These are phyloP conservation scores for Candida hungchunana DNA, from an alignment of 805 yeast genomes.

Conservation along the genomic window DNA sequence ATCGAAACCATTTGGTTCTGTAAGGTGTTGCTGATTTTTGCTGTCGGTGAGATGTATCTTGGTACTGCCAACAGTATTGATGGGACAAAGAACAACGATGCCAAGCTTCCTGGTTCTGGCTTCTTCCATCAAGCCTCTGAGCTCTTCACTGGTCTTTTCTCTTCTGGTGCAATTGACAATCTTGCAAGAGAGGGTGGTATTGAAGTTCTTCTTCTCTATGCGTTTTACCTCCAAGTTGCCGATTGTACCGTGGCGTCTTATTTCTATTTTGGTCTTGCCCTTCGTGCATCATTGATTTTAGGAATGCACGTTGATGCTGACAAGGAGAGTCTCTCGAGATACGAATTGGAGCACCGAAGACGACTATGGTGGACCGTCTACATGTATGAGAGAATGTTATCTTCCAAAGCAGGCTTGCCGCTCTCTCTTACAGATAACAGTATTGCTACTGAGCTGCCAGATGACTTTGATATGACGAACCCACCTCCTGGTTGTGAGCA, in stretches of 20 bases:
- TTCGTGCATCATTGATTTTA: conserved; percentile 63
- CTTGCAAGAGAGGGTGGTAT: conserved; percentile 77
- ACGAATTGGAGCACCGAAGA: conserved; percentile 79
- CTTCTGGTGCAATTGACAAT: conserved; percentile 76
- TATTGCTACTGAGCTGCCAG: conserved; percentile 72
- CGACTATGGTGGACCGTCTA: conserved; percentile 86
- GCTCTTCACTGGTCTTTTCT: conserved; percentile 68
- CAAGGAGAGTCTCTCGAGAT: conserved; percentile 56
- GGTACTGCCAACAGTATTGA: conserved; percentile 69
- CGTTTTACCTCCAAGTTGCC: conserved; percentile 77
- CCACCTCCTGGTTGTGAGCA: conserved; percentile 59
- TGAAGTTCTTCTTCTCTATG: conserved; percentile 69
- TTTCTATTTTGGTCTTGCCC: conserved; percentile 73
- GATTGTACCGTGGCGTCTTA: conserved; percentile 81
- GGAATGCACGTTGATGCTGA: conserved; percentile 86
- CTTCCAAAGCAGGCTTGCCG: conserved; percentile 80
- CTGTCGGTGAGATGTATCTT: conserved; percentile 78
- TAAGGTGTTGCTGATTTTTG: conserved; percentile 66
- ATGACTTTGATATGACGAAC: conserved; percentile 59
- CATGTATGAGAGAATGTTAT: conserved; percentile 77
- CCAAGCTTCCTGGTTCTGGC: conserved; percentile 72
- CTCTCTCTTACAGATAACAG: conserved; percentile 77
- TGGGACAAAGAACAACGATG: conserved; percentile 34
- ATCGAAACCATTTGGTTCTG: conserved; percentile 80
- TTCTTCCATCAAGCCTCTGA: conserved; percentile 79